phyloP scores from a whole-genome alignment of 371 early-diverging fungal species.

The Chytridiales sp. region DNA sequence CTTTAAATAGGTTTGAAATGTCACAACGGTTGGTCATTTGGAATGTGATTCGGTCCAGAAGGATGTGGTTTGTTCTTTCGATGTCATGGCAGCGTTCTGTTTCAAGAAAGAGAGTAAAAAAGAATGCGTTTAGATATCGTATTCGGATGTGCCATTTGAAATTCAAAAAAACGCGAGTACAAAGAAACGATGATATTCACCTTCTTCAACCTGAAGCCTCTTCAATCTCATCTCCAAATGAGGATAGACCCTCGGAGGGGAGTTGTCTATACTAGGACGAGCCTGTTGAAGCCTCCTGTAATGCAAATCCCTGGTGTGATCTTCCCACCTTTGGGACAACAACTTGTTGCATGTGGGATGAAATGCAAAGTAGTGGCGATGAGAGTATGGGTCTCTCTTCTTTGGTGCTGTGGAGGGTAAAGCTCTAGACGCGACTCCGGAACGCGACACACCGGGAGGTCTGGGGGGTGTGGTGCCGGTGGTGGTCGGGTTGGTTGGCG shows the following conservation, averaged over 20 bases:
- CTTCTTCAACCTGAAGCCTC: slow-evolving; percentile 43
- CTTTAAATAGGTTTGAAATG: slow-evolving; percentile 19
- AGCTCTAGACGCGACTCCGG: too few relatives aligned
- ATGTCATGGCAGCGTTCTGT: slow-evolving; percentile 45
- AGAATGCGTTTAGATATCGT: background rate
- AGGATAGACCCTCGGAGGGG: slow-evolving; percentile 34
- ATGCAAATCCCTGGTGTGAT: slow-evolving; percentile 32
- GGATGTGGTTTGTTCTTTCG: slow-evolving; percentile 38
- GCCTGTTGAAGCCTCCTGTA: slow-evolving; percentile 29
- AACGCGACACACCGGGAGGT: too few relatives aligned
- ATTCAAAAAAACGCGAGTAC: background rate
- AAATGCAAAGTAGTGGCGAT: slow-evolving; percentile 40
- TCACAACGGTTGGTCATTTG: slow-evolving; percentile 23
- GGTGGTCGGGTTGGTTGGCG: too few relatives aligned
- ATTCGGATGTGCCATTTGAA: background rate
- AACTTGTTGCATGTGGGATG: slow-evolving; percentile 46
- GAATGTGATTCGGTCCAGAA: slow-evolving; percentile 38
- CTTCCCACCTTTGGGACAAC: slow-evolving; percentile 42
- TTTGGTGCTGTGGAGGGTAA: too few relatives aligned
- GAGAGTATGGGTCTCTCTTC: slow-evolving; percentile 30
- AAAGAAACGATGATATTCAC: slow-evolving; percentile 15
- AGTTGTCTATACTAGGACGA: slow-evolving; percentile 42
- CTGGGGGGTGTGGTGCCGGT: too few relatives aligned
- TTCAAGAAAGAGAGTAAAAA: background rate
- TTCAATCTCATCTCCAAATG: slow-evolving; percentile 46